These are phyloP conservation scores for Kluyveromyces nonfermentans DNA, from an alignment of 805 yeast genomes.

Conservation along the genomic window DNA sequence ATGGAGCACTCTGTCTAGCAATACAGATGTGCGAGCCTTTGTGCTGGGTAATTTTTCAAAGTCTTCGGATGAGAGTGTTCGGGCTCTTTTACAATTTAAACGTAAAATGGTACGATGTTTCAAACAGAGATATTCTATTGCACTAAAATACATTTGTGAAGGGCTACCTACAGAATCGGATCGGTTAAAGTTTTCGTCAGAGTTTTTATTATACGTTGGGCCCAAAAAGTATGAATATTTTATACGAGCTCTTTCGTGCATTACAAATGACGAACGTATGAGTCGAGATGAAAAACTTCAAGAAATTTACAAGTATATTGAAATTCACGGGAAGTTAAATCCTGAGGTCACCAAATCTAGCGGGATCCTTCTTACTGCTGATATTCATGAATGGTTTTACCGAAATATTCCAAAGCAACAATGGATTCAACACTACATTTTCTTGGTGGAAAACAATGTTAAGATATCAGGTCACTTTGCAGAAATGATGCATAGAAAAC, in stretches of 20 bases:
- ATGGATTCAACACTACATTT: constrained; percentile 18
- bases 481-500: constrained; percentile 8
- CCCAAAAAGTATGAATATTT: constrained; percentile 10
- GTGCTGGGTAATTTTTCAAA: neutral
- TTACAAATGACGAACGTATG: constrained; percentile 2
- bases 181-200: neutral
- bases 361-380: constrained; percentile 14
- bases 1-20: neutral
- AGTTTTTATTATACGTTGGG: constrained; percentile 9
- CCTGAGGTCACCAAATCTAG: constrained; percentile 7
- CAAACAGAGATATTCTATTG: neutral
- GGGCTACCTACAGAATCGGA: neutral
- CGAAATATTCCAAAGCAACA: constrained; percentile 10
- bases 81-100: constrained; percentile 1
- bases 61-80: neutral
- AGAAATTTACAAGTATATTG: constrained; percentile 13
- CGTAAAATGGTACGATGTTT: neutral
- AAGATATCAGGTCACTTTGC: constrained; percentile 12
- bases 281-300: constrained; percentile 6
- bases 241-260: constrained; percentile 1
- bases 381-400: constrained; percentile 24
- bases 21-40: neutral
- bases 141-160: neutral
- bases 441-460: constrained; percentile 19
- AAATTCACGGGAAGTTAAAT: constrained; percentile 13